phyloP scores from a whole-genome alignment of 2,329 filamentous ascomycete genomes.

The Xylaria sp. region DNA sequence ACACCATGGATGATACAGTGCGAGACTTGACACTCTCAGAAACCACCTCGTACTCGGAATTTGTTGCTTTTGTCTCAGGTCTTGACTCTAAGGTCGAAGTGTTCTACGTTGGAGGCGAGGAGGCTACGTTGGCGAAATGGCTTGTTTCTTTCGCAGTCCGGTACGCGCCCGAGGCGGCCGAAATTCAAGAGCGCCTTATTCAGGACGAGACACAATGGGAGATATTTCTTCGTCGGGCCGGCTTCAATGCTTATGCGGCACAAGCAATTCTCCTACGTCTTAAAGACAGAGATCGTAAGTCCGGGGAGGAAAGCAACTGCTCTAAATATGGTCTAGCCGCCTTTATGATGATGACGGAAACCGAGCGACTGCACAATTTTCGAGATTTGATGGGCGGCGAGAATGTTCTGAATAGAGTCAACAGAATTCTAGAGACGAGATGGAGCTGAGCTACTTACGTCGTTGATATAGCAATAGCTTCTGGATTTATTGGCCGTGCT shows the following conservation, averaged over 20 bases:
- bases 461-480: constrained; percentile 10
- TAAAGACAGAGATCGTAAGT: constrained; percentile 49
- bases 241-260: constrained; percentile 78
- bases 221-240: constrained; percentile 70
- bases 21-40: constrained; percentile 56
- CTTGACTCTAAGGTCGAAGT: constrained; percentile 55
- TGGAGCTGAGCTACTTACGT: constrained; percentile 55
- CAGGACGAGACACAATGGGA: constrained; percentile 75
- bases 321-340: constrained; percentile 58
- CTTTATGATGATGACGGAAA: constrained; percentile 67
- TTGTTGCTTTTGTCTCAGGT: constrained; percentile 61
- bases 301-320: constrained; percentile 31
- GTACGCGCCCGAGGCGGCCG: constrained; percentile 48
- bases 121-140: constrained; percentile 65
- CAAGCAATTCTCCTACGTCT: constrained; percentile 69
- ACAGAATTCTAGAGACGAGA: constrained; percentile 60
- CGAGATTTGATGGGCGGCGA: constrained; percentile 64
- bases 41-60: constrained; percentile 58
- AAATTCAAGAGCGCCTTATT: constrained; percentile 52
- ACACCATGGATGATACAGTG: constrained; percentile 55
- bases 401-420: constrained; percentile 64
- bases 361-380: constrained; percentile 63
- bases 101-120: constrained; percentile 62
- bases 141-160: constrained; percentile 63
- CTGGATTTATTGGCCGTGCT: constrained; percentile 31